Conservation (phyloP, 2,329 filamentous ascomycete species). For the Cladorrhinum sp. region DNA sequence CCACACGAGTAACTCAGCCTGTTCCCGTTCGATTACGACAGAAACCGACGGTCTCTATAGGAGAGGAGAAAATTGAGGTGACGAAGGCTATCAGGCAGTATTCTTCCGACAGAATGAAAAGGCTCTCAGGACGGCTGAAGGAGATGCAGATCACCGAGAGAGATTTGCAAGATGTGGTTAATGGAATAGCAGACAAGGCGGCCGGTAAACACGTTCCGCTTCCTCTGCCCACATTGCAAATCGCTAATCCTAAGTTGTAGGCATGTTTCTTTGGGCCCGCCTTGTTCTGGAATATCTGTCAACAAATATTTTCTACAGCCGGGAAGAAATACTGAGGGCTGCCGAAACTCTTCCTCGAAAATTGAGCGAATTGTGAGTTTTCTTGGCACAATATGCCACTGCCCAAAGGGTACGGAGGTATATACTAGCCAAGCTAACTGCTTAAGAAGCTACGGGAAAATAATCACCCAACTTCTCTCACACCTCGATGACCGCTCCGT, state of each 20-base stretch:
- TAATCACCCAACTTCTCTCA: constrained; percentile 29
- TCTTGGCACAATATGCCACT: too few species aligned
- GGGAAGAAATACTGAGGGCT: constrained; percentile 27
- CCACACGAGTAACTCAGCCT: constrained; percentile 21
- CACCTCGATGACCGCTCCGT: constrained; percentile 30
- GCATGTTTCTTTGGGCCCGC: constrained; percentile 39
- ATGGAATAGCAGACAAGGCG: not conserved
- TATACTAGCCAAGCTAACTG: too few species aligned
- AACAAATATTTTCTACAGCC: constrained; percentile 32
- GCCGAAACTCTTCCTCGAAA: constrained; percentile 26
- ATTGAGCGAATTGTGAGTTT: constrained; percentile 30
- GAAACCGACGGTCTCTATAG: constrained; percentile 26
- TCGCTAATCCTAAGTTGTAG: constrained; percentile 19
- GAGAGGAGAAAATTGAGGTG: constrained; percentile 26
- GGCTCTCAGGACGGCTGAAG: constrained; percentile 12
- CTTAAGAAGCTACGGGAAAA: constrained; percentile 30
- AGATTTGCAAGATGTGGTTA: constrained; percentile 10
- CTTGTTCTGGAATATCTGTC: constrained; percentile 36
- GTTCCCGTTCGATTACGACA: constrained; percentile 21
- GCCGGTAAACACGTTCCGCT: not conserved
- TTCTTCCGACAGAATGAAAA: constrained; percentile 14
- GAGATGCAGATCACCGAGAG: constrained; percentile 20
- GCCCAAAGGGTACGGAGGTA: too few species aligned
- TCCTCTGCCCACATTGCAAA: not conserved
- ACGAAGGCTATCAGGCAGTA: constrained; percentile 1